These are phyloP conservation scores for Adansonia madagascariensis DNA, from an alignment of 441 rosid species.

Conservation along the genomic window DNA sequence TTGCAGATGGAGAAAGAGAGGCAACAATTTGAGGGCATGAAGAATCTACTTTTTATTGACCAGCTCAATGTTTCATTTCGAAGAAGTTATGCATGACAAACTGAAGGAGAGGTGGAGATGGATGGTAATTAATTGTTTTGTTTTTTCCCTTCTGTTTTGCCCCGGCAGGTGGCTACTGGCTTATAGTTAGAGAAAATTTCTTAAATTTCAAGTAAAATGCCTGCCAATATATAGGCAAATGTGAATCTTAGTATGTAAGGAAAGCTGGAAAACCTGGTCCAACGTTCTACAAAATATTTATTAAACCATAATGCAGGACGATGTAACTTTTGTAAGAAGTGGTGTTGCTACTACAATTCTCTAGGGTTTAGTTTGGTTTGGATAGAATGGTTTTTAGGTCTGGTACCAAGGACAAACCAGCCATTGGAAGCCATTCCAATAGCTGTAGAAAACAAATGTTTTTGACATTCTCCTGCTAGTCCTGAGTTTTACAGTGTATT, in stretches of 20 bases:
- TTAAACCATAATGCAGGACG: background rate
- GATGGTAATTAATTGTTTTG: constrained; percentile 16
- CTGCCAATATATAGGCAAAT: background rate
- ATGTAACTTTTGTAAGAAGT: no score
- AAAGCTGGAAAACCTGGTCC: background rate
- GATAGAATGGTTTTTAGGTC: no score
- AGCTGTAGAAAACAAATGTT: no score
- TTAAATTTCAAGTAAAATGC: background rate
- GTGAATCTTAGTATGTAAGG: background rate
- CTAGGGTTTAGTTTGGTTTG: no score
- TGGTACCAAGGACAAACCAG: no score
- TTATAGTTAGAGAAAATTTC: background rate
- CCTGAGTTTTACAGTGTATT: no score
- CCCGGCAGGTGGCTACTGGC: constrained; percentile 20
- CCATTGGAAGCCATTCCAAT: no score
- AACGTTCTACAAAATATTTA: background rate
- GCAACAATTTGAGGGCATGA: constrained; percentile 74
- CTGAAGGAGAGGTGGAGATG: constrained; percentile 39
- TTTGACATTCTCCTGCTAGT: no score
- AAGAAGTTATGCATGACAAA: constrained; percentile 44
- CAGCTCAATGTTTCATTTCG: constrained; percentile 69
- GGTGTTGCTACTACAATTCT: no score
- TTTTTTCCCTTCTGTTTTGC: background rate
- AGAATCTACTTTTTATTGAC: constrained; percentile 72
- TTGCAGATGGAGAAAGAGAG: constrained; percentile 82